Evolutionary conservation across 73 alveolate genomes (phyloP), one percentile per base, ranked within the genome.

Genomic region (Tetrahymena malaccensis): DNA sequence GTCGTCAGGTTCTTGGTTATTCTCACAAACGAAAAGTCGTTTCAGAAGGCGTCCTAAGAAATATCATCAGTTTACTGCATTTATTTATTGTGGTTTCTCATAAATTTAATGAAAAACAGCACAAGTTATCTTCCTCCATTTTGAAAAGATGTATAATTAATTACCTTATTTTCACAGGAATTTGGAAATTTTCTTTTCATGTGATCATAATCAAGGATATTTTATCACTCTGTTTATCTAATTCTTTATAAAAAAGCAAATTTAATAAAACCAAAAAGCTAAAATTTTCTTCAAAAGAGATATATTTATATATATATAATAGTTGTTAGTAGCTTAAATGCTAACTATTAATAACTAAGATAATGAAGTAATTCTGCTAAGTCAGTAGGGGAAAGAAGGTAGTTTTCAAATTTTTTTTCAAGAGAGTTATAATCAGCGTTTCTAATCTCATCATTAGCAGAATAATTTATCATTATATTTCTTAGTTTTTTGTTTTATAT

Each of bases 21-120:
- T 70, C 89, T 70, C 89, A 70, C 89, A 70, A 70, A 70, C 89
- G 89, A 70, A 70, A 70, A 27, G 89, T 70, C 89, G 89, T 70
- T 70, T 70, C 89, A 70, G 89, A 70, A 70, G 89, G 89, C 89
- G 89, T 70, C 89, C 89, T 70, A 70, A 70, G 89, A 70, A 70
- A 70, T 27, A 70, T 70, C 89, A 70, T 70, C 89, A 70, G 89
- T n/a, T 4, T 22, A 33, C 37, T 70, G 22, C 89, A 70, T 70
- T 70, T 70, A 70, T 70, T 70, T 22, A 19, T 27, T 70, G 43
- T 12, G 37, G 37, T n/a, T 31, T 70, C 89, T 70, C 89, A 70
- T 25, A n/a, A 35, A n/a, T 2, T 3, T 27, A 27, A 70, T 70
- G 34, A 31, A 70, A 31, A 70, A 27, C 21, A 31, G n/a, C 31